Base-by-base conservation (phyloP, 2,329 filamentous ascomycete species). In the Diplodia intermedia region DNA sequence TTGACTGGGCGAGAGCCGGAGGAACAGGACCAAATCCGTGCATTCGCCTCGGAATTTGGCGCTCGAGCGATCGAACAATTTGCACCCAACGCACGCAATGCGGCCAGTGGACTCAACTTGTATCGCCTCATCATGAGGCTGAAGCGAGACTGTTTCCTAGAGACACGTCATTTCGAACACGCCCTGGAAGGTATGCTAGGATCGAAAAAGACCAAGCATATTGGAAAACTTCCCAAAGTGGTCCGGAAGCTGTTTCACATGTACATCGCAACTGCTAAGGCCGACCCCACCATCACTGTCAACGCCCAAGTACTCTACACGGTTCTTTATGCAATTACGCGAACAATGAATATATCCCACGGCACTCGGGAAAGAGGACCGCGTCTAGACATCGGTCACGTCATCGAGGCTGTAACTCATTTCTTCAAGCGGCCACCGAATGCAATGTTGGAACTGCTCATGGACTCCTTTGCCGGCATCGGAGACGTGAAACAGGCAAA, bases 51-150 rank as follows among this genome's bases (percentile, higher is more conserved):
- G 4, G 53, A 56, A 6, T 23, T 66, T 3, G 40, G 53, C 8
- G 23, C 6, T 12, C 43, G 23, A 60, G 31, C 53, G 6, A 56
- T 66, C 18, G 5, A 5, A 31, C 40, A 60, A 29, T 33, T 23
- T 26, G 33, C 65, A 4, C 31, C 26, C 3, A 9, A 31, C 23
- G 49, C 52, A 12, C 49, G 40, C 14, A 14, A 6, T 14, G 6
- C 20, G 18, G 15, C 29, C 12, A 49, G 36, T 11, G 53, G n/a
- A n/a, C n/a, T 11, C 15, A 31, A 23, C n/a, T 15, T 66, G 47
- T 66, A 57, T 29, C 65, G 54, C 31, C 43, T 66, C 29, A 26
- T 66, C 29, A 15, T 66, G 53, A 57, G 53, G 38, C 14, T 66
- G 29, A 60, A 53, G 9, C 65, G 36, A 20, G 36, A 11, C 43